A percentile compares a stretch with the other conserved stretches of the same genome.
phyloP scores from a whole-genome alignment of 2,329 filamentous ascomycete species.

The Cephalotrichum gorgonifer region DNA sequence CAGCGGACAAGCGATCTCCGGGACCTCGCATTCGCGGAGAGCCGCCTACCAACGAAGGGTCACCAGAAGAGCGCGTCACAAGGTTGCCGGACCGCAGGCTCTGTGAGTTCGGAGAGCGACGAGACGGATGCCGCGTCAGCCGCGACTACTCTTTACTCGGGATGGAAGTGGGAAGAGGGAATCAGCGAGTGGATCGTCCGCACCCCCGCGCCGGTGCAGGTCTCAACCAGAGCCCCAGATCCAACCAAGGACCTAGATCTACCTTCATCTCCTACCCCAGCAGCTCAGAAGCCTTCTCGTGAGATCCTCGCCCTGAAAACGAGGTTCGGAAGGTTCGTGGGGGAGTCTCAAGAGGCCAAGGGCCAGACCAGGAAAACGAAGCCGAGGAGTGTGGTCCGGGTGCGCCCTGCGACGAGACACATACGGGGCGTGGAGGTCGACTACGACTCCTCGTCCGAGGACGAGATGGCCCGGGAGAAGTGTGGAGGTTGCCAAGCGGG shows the following conservation, averaged over 20 bases:
- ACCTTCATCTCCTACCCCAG: not conserved
- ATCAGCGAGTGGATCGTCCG: constrained; percentile 6
- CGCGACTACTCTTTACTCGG: constrained; percentile 1
- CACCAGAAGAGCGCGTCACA: not conserved
- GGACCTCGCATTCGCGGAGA: constrained; percentile 44
- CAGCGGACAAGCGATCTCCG: constrained; percentile 40
- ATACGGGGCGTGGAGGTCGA: not conserved
- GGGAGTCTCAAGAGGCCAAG: not conserved
- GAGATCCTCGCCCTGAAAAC: not conserved
- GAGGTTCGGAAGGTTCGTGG: not conserved
- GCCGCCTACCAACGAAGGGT: constrained; percentile 14
- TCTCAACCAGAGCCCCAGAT: too few relatives aligned
- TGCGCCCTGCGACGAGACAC: not conserved
- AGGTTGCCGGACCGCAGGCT: not conserved
- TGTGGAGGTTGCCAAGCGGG: not conserved
- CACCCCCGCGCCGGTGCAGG: not conserved
- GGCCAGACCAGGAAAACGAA: not conserved
- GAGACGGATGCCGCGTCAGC: not conserved
- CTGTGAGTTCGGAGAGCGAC: not conserved
- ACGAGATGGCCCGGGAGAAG: not conserved
- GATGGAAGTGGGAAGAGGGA: constrained; percentile 6
- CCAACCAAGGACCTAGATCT: too few relatives aligned
- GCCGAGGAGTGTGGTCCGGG: not conserved
- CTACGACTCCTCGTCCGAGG: not conserved
- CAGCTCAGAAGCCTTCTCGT: not conserved